A percentile compares a stretch with the other conserved stretches of the same genome.
phyloP scores from a whole-genome alignment of 495 filamentous ascomycete species.

The Lepidopterella palustris region DNA sequence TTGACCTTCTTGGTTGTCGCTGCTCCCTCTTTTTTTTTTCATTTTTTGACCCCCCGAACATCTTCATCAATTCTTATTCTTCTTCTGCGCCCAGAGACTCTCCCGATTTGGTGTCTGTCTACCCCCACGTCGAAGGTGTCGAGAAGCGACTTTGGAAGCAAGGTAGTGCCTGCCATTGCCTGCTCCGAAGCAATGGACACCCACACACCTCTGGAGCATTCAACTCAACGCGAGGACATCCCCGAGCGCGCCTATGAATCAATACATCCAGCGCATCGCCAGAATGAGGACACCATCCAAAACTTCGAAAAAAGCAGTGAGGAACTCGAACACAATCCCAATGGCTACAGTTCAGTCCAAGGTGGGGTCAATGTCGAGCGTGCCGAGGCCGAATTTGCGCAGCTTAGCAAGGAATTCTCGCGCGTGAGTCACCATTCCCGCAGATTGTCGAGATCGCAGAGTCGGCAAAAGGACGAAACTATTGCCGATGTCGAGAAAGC shows the following conservation, averaged over 20 bases:
- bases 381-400: slow-evolving; percentile 70
- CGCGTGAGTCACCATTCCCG: slow-evolving; percentile 46
- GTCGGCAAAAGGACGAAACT: slow-evolving; percentile 32
- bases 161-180: background rate
- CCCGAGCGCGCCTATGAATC: slow-evolving; percentile 15
- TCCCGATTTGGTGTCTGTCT: no score
- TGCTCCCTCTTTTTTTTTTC: no score
- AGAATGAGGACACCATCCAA: slow-evolving; percentile 8
- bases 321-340: background rate
- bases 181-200: slow-evolving; percentile 1
- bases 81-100: no score
- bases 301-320: background rate
- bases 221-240: slow-evolving; percentile 10
- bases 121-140: background rate
- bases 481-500: slow-evolving; percentile 47
- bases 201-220: slow-evolving; percentile 10
- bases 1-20: no score
- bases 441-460: slow-evolving; percentile 40
- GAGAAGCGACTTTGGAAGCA: background rate
- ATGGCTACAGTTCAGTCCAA: slow-evolving; percentile 2
- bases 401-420: slow-evolving; percentile 68
- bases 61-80: background rate
- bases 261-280: slow-evolving; percentile 13
- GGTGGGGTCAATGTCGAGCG: slow-evolving; percentile 61
- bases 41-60: no score